phyloP scores from a whole-genome alignment of 208 protist species.

The Crithidia bombi region DNA sequence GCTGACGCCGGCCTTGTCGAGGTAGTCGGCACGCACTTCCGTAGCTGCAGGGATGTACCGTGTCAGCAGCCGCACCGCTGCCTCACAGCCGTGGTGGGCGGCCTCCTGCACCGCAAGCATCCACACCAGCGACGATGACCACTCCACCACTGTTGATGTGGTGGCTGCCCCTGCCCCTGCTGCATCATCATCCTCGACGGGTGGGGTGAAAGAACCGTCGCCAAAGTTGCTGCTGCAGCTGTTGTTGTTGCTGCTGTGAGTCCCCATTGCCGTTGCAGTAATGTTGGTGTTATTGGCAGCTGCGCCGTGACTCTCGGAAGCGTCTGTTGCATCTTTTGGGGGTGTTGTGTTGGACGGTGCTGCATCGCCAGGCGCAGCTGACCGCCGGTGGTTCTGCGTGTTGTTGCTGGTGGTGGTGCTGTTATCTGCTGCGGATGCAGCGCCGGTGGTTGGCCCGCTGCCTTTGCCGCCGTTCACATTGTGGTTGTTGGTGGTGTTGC shows the following conservation, averaged over 20 bases:
- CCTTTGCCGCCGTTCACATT: too few relatives aligned
- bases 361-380: too few relatives aligned
- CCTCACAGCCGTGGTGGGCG: slow-evolving; percentile 49
- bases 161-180: neutral
- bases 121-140: slow-evolving; percentile 28
- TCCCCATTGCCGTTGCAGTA: neutral
- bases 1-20: slow-evolving; percentile 53
- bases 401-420: too few relatives aligned
- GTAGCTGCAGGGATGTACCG: slow-evolving; percentile 35
- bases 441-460: too few relatives aligned
- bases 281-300: neutral
- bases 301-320: neutral
- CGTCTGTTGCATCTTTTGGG: neutral
- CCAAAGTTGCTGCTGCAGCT: slow-evolving; percentile 1
- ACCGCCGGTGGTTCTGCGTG: too few relatives aligned
- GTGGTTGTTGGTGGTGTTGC: too few relatives aligned
- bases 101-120: slow-evolving; percentile 47
- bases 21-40: slow-evolving; percentile 22
- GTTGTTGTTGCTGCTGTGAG: neutral
- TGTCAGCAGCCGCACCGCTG: slow-evolving; percentile 54
- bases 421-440: too few relatives aligned
- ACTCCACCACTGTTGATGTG: slow-evolving; percentile 5
- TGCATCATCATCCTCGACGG: neutral
- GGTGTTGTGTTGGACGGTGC: neutral
- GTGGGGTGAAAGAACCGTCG: neutral